Evolutionary conservation across 768 basidiomycete species (phyloP).

Genomic region (Lactarius hengduanensis): DNA sequence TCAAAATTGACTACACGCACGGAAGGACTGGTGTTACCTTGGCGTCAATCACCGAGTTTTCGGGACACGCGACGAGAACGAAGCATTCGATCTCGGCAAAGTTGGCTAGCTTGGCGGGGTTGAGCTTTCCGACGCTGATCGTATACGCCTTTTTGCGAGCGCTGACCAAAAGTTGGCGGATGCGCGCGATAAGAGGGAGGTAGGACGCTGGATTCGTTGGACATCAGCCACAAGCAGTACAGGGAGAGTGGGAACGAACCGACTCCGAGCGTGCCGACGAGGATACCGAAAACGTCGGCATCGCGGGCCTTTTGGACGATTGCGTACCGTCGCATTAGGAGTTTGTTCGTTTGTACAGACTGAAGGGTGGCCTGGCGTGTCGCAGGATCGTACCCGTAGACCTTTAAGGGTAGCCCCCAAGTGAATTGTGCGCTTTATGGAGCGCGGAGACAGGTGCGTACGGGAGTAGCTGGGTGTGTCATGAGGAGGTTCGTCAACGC

Average conservation of each 20-base stretch:
- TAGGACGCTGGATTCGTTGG: constrained; percentile 61
- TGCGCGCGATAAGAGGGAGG: constrained; percentile 76
- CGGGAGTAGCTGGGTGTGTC: constrained; percentile 67
- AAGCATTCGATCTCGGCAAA: constrained; percentile 97
- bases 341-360: constrained; percentile 67
- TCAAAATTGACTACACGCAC: background rate
- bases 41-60: constrained; percentile 80
- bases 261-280: constrained; percentile 92
- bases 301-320: constrained; percentile 84
- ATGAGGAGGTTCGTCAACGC: constrained; percentile 83
- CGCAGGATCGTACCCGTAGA: constrained; percentile 74
- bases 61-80: constrained; percentile 90
- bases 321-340: constrained; percentile 89
- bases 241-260: constrained; percentile 44
- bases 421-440: background rate
- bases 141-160: constrained; percentile 91
- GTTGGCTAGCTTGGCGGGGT: constrained; percentile 92
- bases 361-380: constrained; percentile 50
- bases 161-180: constrained; percentile 65
- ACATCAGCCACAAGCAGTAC: background rate
- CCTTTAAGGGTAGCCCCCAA: constrained; percentile 40
- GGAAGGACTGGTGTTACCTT: constrained; percentile 44
- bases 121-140: constrained; percentile 91
- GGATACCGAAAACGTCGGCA: constrained; percentile 92
- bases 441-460: constrained; percentile 32